Conservation (phyloP, 2,329 filamentous ascomycete species). For the Colletotrichum higginsianum region DNA sequence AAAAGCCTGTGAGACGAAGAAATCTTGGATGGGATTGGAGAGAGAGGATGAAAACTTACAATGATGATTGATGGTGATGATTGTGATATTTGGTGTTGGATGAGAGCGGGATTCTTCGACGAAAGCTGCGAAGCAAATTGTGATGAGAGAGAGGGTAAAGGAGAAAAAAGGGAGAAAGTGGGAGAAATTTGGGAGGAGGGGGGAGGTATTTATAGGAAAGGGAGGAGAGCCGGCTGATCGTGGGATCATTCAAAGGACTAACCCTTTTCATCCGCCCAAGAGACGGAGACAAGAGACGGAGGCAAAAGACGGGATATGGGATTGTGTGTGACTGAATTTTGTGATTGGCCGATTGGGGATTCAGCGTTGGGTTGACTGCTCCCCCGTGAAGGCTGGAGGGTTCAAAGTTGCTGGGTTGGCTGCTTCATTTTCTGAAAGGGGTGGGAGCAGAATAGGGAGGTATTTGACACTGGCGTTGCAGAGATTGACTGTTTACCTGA, state of each 20-base stretch:
- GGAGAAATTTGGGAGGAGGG: neutral
- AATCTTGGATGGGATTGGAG: neutral
- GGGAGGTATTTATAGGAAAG: constrained; percentile 9
- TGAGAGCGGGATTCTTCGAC: no score
- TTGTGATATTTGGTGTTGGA: neutral
- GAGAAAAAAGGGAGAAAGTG: constrained; percentile 13
- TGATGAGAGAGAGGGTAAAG: neutral
- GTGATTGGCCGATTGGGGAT: constrained; percentile 12
- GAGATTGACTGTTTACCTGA: neutral
- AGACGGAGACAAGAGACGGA: no score
- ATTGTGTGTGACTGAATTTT: neutral
- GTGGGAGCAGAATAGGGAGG: neutral
- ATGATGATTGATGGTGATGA: neutral
- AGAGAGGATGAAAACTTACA: neutral
- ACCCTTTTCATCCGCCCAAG: neutral
- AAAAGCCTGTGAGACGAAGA: neutral
- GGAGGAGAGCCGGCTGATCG: neutral
- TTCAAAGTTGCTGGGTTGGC: neutral
- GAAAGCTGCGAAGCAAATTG: neutral
- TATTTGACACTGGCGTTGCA: neutral
- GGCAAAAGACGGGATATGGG: neutral
- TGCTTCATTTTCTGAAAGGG: neutral
- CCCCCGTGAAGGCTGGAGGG: neutral
- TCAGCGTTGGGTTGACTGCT: neutral
- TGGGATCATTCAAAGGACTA: neutral